A percentile compares a stretch with the other conserved stretches of the same genome.
Conservation (phyloP, 345 rosid genomes). For the Raphanus sativus region DNA sequence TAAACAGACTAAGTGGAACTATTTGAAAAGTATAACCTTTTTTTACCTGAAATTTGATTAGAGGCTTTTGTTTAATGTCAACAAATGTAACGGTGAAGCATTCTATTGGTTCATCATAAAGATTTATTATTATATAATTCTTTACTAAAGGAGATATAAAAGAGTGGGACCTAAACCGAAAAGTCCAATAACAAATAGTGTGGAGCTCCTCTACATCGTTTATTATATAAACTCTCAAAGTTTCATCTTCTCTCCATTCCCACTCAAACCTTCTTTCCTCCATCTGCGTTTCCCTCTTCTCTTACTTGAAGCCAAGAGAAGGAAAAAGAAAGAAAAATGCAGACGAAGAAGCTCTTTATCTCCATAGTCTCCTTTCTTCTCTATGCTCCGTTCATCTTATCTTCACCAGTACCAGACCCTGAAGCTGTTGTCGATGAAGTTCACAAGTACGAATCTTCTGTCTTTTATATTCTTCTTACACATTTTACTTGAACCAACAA, state of each 20-base stretch:
- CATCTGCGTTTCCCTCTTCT: slow-evolving; percentile 7
- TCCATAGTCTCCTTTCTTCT: slow-evolving; percentile 41
- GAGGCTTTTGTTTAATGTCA: slow-evolving; percentile 18
- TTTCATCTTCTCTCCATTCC: slow-evolving; percentile 14
- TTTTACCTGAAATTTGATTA: slow-evolving; percentile 16
- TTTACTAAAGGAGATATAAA: slow-evolving; percentile 1
- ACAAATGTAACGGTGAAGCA: slow-evolving; percentile 2
- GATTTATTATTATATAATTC: not conserved
- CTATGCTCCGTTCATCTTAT: slow-evolving; percentile 36
- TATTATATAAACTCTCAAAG: slow-evolving; percentile 33
- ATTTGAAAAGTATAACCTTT: slow-evolving; percentile 17
- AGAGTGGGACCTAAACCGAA: slow-evolving; percentile 34
- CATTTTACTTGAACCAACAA: not conserved
- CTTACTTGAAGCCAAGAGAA: slow-evolving; percentile 19
- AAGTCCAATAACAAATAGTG: slow-evolving; percentile 19
- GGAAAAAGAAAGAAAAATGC: slow-evolving; percentile 22
- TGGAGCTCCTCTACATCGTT: slow-evolving; percentile 8
- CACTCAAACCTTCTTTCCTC: slow-evolving; percentile 17
- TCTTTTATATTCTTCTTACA: not conserved
- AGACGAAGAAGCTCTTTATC: slow-evolving; percentile 28
- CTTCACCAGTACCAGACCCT: slow-evolving; percentile 66
- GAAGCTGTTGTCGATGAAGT: slow-evolving; percentile 61
- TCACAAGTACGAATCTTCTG: slow-evolving; percentile 51
- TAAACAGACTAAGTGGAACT: slow-evolving; percentile 15
- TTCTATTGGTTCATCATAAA: slow-evolving; percentile 6